Evolutionary conservation across 176 grass and related monocot genomes (phyloP).

Genomic region (Carex littledalei): DNA sequence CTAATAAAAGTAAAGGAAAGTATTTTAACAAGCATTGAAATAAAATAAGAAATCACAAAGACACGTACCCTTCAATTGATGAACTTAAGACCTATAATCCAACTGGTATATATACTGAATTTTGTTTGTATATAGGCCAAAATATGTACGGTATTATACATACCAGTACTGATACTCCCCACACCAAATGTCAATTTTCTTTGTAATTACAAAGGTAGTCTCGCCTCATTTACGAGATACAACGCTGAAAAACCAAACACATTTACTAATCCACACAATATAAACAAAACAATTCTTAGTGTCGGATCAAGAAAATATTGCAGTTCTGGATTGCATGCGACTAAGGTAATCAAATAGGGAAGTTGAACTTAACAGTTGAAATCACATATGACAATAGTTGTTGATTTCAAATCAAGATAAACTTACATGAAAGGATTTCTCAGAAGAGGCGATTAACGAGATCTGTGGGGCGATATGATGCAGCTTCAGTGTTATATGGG

Average conservation of each 20-base stretch:
- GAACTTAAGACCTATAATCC: neutral
- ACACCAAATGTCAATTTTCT: neutral
- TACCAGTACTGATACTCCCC: neutral
- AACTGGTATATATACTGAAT: neutral
- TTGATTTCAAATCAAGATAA: neutral
- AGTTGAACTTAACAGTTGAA: neutral
- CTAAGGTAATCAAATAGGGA: neutral
- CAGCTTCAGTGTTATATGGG: neutral
- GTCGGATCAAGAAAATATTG: neutral
- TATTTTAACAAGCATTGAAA: neutral
- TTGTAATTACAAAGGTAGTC: neutral
- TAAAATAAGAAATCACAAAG: neutral
- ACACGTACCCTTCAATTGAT: neutral
- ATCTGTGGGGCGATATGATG: neutral
- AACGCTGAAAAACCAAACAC: neutral
- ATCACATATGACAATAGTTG: neutral
- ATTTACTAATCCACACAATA: neutral
- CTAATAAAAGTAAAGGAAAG: constrained; percentile 5
- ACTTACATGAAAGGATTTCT: constrained; percentile 8
- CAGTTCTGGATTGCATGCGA: neutral
- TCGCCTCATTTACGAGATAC: neutral
- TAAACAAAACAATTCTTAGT: neutral
- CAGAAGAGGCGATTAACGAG: neutral
- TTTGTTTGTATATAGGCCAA: neutral
- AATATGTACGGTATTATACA: neutral